These are phyloP conservation scores for Suillus paluster DNA, from an alignment of 768 basidiomycete genomes.

Conservation along the genomic window DNA sequence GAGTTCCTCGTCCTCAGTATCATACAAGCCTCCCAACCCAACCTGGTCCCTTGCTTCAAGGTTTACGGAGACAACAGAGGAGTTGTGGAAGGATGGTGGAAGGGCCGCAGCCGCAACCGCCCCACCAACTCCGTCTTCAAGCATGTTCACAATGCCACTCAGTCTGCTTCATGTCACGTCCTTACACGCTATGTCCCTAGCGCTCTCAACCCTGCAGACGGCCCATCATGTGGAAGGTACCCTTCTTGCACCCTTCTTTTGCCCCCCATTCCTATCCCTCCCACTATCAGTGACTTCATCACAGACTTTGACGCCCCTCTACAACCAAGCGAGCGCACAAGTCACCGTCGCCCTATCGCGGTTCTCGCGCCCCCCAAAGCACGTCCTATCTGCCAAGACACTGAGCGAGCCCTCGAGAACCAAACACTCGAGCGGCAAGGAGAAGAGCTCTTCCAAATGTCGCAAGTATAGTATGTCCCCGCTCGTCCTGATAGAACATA, in stretches of 20 bases:
- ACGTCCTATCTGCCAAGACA: no score
- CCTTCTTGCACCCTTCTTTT: conserved; percentile 8
- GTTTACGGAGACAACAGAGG: neutral
- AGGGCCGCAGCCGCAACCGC: neutral
- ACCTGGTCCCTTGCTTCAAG: neutral
- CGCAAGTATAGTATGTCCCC: no score
- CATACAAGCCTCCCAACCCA: neutral
- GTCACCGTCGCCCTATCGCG: no score
- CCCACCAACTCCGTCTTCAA: neutral
- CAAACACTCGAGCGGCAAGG: no score
- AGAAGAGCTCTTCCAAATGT: no score
- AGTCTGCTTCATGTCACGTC: neutral
- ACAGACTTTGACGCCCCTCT: neutral
- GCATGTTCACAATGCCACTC: neutral
- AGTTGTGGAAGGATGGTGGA: neutral
- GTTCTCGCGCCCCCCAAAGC: no score
- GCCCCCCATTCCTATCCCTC: conserved; percentile 19
- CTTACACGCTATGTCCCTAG: neutral
- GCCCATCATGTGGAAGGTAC: neutral
- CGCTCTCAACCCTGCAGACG: no score
- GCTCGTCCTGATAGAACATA: no score
- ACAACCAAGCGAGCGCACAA: conserved; percentile 7
- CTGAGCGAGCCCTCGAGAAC: no score
- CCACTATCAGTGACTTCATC: neutral
- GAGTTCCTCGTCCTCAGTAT: neutral